Conservation (phyloP, 495 filamentous ascomycete genomes). For the Penicillium canescens region DNA sequence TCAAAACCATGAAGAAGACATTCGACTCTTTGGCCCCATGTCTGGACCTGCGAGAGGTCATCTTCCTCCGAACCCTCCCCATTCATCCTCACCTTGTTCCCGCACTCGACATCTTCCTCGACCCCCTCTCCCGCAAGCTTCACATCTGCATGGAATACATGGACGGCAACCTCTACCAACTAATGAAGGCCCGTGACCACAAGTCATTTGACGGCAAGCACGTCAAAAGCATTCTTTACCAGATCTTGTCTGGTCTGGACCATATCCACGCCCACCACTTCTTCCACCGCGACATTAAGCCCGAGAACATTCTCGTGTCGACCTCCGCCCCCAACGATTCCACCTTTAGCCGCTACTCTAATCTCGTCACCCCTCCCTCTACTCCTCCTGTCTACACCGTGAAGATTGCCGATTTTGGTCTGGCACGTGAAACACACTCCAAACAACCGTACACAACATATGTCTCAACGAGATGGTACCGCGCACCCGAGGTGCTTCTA, state of each 20-base stretch:
- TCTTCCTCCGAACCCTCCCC: constrained; percentile 89
- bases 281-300: constrained; percentile 99
- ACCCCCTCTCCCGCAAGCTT: constrained; percentile 90
- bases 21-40: constrained; percentile 91
- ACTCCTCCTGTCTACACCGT: constrained; percentile 93
- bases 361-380: constrained; percentile 89
- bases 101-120: constrained; percentile 97
- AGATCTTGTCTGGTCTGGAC: constrained; percentile 93
- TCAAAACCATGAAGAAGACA: constrained; percentile 99
- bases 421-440: constrained; percentile 96
- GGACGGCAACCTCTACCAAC: constrained; percentile 98
- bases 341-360: constrained; percentile 88
- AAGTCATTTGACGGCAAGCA: constrained; percentile 86
- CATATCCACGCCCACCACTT: constrained; percentile 97
- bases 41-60: constrained; percentile 90
- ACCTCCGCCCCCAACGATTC: constrained; percentile 84
- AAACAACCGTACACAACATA: constrained; percentile 97
- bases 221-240: constrained; percentile 96
- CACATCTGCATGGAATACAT: constrained; percentile 99
- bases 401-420: constrained; percentile 98
- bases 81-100: constrained; percentile 90
- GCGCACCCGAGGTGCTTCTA: constrained; percentile 92
- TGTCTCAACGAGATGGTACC: constrained; percentile 98
- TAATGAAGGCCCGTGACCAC: constrained; percentile 98
- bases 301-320: constrained; percentile 97